Percentiles rank a stretch among this genome's conserved stretches.
phyloP scores from a whole-genome alignment of 2,329 filamentous ascomycete genomes.

The Xylaria sp. region DNA sequence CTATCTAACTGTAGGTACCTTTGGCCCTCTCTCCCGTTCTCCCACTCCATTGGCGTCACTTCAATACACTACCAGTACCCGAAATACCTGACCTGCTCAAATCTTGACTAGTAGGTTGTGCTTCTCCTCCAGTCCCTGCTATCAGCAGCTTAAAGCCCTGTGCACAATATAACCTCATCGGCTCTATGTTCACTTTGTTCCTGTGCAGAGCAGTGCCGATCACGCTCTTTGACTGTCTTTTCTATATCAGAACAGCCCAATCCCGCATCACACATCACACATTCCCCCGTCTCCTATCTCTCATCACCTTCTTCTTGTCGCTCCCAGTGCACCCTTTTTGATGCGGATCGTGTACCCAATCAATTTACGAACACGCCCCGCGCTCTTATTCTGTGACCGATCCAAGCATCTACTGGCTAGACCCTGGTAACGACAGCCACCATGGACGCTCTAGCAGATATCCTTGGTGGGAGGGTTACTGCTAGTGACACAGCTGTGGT shows the following conservation, averaged over 20 bases:
- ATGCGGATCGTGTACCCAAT: not conserved
- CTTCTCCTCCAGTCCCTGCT: not conserved
- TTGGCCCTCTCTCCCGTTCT: not conserved
- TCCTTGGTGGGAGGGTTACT: not conserved
- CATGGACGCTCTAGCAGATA: slow-evolving; percentile 9
- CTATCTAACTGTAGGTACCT: too few relatives aligned
- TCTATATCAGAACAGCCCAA: not conserved
- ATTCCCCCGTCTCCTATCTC: not conserved
- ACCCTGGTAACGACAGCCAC: not conserved
- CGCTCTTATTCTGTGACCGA: not conserved
- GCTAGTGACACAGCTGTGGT: not conserved
- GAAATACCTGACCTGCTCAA: not conserved
- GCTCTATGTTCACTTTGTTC: not conserved
- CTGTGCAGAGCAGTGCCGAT: too few relatives aligned
- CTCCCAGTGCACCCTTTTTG: not conserved
- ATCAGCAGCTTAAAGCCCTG: not conserved
- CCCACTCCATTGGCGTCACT: not conserved
- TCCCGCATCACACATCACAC: not conserved
- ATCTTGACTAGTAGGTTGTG: not conserved
- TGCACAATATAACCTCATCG: not conserved
- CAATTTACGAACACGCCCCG: not conserved
- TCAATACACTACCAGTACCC: not conserved
- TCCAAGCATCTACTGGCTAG: not conserved
- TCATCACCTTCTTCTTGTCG: not conserved
- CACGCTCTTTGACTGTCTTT: not conserved